Percentiles rank a stretch among this genome's conserved stretches.
Conservation (phyloP, 768 basidiomycete genomes). For the Rhizopogon vinicolor region DNA sequence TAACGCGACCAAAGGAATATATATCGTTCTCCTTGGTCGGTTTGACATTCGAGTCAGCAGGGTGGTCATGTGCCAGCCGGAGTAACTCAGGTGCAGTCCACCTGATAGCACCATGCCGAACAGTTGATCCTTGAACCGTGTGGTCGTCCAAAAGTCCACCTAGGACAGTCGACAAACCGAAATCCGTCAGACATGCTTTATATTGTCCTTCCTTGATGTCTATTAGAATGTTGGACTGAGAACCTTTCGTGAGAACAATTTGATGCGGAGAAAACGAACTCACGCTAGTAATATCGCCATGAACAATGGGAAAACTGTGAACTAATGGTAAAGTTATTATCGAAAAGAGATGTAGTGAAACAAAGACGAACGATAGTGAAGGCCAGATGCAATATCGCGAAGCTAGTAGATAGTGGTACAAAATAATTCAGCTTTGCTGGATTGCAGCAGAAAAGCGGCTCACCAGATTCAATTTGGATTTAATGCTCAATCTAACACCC, state of each 20-base stretch:
- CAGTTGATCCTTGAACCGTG: conserved; percentile 21
- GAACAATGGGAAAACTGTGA: too few species aligned
- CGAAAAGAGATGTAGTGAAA: too few species aligned
- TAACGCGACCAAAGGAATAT: conserved; percentile 31
- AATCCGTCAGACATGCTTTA: conserved; percentile 38
- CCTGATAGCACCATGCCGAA: conserved; percentile 6
- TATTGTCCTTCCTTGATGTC: conserved; percentile 8
- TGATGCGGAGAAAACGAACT: neutral
- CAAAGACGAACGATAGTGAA: too few species aligned
- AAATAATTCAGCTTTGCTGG: too few species aligned
- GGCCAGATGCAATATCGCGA: too few species aligned
- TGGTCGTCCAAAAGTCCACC: conserved; percentile 23
- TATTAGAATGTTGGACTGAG: conserved; percentile 15
- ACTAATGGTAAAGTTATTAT: too few species aligned
- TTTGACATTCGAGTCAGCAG: neutral
- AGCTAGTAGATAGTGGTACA: too few species aligned
- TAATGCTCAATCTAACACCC: too few species aligned
- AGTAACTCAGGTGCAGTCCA: conserved; percentile 13
- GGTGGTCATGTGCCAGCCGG: conserved; percentile 18
- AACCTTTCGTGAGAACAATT: too few species aligned
- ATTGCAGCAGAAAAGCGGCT: too few species aligned
- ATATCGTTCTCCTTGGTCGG: conserved; percentile 30
- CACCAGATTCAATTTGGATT: too few species aligned
- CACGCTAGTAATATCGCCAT: conserved; percentile 11
- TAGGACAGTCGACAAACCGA: conserved; percentile 38